phyloP scores from a whole-genome alignment of 2,329 filamentous ascomycete species.

The Exophiala bonariae region DNA sequence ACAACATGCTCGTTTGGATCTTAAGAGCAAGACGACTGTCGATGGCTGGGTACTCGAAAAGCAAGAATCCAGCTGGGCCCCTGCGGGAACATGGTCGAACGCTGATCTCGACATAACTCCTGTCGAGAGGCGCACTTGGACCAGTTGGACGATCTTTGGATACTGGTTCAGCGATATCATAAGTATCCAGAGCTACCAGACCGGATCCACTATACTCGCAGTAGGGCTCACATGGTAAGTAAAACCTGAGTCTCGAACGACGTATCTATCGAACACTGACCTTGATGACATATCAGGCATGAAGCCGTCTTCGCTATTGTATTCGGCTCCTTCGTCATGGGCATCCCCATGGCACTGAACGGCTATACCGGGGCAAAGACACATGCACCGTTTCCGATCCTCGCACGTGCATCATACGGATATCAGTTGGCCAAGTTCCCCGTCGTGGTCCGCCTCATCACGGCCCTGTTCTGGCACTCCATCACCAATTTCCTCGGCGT shows the following conservation, averaged over 20 bases:
- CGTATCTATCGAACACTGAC: neutral
- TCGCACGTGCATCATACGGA: slow-evolving; percentile 56
- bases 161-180: slow-evolving; percentile 43
- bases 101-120: slow-evolving; percentile 32
- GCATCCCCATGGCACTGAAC: slow-evolving; percentile 40
- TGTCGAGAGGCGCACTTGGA: slow-evolving; percentile 43
- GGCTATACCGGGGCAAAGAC: slow-evolving; percentile 52
- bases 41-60: slow-evolving; percentile 12
- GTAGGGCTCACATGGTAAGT: slow-evolving; percentile 52
- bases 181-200: slow-evolving; percentile 11
- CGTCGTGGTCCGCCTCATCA: slow-evolving; percentile 54
- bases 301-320: slow-evolving; percentile 22
- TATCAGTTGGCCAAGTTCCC: slow-evolving; percentile 59
- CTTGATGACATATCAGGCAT: slow-evolving; percentile 36
- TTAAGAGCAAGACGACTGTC: slow-evolving; percentile 3
- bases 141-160: slow-evolving; percentile 38
- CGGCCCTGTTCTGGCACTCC: slow-evolving; percentile 56
- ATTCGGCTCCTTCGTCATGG: slow-evolving; percentile 25
- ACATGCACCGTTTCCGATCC: slow-evolving; percentile 56
- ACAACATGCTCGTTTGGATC: neutral
- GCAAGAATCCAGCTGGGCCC: slow-evolving; percentile 11
- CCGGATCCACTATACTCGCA: slow-evolving; percentile 42
- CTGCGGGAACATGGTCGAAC: slow-evolving; percentile 31
- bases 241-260: neutral
- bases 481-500: slow-evolving; percentile 35